These are phyloP conservation scores for Ophiostoma montium DNA, from an alignment of 2,329 filamentous ascomycete species.

Conservation along the genomic window DNA sequence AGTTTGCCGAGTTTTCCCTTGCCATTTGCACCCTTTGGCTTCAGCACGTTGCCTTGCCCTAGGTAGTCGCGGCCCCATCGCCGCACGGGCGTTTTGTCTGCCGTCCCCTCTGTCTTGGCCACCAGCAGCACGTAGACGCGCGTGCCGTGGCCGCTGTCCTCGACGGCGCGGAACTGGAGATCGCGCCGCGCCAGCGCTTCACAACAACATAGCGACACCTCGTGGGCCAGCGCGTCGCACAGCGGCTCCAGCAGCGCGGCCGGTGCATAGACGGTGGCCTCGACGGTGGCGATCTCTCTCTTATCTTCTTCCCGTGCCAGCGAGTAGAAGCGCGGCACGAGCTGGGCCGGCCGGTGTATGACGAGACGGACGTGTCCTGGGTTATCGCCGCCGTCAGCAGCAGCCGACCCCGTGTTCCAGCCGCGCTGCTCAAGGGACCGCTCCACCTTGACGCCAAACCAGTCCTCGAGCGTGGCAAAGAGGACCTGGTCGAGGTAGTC, in stretches of 20 bases:
- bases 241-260: slow-evolving; percentile 27
- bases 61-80: slow-evolving; percentile 33
- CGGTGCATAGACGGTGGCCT: slow-evolving; percentile 38
- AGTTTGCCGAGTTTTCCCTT: neutral
- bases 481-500: slow-evolving; percentile 51
- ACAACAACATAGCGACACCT: slow-evolving; percentile 13
- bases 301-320: neutral
- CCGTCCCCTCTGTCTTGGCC: slow-evolving; percentile 27
- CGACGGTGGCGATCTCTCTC: slow-evolving; percentile 27
- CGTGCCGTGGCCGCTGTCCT: slow-evolving; percentile 36
- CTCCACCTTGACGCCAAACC: slow-evolving; percentile 34
- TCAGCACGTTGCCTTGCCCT: neutral
- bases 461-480: slow-evolving; percentile 35
- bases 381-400: slow-evolving; percentile 14
- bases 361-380: slow-evolving; percentile 32
- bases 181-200: neutral
- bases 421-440: slow-evolving; percentile 30
- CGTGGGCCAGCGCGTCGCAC: slow-evolving; percentile 24
- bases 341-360: slow-evolving; percentile 22
- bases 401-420: slow-evolving; percentile 33
- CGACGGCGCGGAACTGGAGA: slow-evolving; percentile 30
- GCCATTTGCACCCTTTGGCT: slow-evolving; percentile 12
- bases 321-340: neutral
- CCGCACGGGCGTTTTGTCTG: slow-evolving; percentile 6
- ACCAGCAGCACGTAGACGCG: slow-evolving; percentile 44